Evolutionary conservation across 2,329 filamentous ascomycete genomes (phyloP).

Genomic region (Botrytis porri): DNA sequence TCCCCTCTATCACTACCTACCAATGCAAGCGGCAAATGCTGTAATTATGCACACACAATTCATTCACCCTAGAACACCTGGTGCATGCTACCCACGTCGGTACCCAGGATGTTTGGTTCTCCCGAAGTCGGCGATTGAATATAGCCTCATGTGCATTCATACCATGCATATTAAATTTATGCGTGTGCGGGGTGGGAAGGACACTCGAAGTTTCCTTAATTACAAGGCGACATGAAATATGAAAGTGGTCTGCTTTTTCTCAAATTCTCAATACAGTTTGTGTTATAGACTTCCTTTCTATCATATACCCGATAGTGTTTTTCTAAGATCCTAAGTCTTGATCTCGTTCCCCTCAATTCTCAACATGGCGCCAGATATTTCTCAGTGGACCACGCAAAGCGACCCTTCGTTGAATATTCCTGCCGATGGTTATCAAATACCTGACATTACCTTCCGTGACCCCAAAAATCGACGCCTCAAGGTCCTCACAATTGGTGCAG

Average conservation of each 20-base stretch:
- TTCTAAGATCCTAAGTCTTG: neutral
- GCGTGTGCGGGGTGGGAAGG: neutral
- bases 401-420: neutral
- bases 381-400: neutral
- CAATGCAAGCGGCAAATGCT: neutral
- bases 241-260: neutral
- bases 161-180: neutral
- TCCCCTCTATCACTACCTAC: neutral
- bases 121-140: neutral
- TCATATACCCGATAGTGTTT: neutral
- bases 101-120: neutral
- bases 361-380: constrained; percentile 4
- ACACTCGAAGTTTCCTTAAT: neutral
- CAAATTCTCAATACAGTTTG: neutral
- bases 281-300: neutral
- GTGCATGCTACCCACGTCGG: neutral
- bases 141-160: neutral
- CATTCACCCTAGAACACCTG: neutral
- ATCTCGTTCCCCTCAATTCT: neutral
- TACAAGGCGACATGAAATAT: neutral
- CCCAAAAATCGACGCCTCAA: constrained; percentile 44
- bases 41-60: neutral
- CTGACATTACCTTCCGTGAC: constrained; percentile 32
- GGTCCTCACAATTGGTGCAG: constrained; percentile 48
- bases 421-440: constrained; percentile 7